Evolutionary conservation across 208 protist species (phyloP).

Genomic region (Porcisia hertigi): DNA sequence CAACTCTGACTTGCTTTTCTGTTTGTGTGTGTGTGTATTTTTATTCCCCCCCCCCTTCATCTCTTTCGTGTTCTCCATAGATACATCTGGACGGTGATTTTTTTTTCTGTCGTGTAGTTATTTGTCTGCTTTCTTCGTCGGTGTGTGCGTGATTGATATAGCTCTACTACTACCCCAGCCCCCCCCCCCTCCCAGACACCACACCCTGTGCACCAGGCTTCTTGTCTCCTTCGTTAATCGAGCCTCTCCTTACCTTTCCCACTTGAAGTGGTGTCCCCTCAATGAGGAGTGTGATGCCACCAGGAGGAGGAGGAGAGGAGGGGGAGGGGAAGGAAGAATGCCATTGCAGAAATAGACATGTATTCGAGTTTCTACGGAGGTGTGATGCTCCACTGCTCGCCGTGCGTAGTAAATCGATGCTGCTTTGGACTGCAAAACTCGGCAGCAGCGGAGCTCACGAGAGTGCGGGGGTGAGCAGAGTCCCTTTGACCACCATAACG

Average conservation of each 20-base stretch:
- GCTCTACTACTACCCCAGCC: neutral
- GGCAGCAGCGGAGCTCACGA: neutral
- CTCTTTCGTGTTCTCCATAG: neutral
- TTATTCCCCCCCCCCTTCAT: neutral
- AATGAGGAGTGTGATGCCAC: no score
- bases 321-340: no score
- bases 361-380: neutral
- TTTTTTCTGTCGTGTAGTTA: neutral
- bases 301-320: no score
- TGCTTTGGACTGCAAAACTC: slow-evolving; percentile 1
- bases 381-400: slow-evolving; percentile 1
- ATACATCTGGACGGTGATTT: neutral
- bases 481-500: neutral
- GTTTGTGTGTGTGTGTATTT: neutral
- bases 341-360: neutral
- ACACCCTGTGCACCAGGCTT: neutral
- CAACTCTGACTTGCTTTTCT: neutral
- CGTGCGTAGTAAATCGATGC: slow-evolving; percentile 7
- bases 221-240: no score
- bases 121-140: slow-evolving; percentile 1
- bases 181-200: neutral
- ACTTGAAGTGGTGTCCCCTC: no score
- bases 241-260: no score
- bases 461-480: neutral
- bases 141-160: neutral